Conservation (phyloP, 2,329 filamentous ascomycete genomes). For the Penicillium olsonii region DNA sequence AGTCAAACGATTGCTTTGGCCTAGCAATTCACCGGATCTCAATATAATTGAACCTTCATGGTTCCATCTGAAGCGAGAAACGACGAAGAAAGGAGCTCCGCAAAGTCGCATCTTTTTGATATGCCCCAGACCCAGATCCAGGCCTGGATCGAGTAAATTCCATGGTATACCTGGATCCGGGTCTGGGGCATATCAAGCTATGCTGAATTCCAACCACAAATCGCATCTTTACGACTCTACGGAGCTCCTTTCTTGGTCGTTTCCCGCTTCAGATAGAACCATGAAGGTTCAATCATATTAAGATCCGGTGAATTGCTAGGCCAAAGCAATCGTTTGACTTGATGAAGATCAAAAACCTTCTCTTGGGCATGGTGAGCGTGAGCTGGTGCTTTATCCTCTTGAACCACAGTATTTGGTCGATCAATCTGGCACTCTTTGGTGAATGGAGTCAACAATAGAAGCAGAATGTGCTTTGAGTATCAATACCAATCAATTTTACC, state of each 20-base stretch:
- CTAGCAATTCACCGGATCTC: slow-evolving; percentile 3
- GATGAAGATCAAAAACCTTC: neutral
- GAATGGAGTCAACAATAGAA: slow-evolving; percentile 1
- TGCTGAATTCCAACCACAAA: no score
- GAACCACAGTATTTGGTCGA: neutral
- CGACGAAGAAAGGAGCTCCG: slow-evolving; percentile 3
- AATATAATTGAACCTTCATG: slow-evolving; percentile 6
- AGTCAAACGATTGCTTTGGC: neutral
- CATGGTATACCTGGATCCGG: slow-evolving; percentile 1
- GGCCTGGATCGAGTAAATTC: slow-evolving; percentile 5
- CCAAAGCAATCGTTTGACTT: neutral
- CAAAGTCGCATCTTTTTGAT: neutral
- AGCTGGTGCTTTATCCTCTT: neutral
- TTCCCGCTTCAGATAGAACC: slow-evolving; percentile 1
- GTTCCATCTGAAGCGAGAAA: slow-evolving; percentile 1
- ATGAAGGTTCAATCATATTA: slow-evolving; percentile 5
- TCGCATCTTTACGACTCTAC: neutral
- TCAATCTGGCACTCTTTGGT: neutral
- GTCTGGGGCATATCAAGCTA: slow-evolving; percentile 1
- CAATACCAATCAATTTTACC: slow-evolving; percentile 1
- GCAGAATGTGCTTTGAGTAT: neutral
- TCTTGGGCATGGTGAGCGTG: neutral
- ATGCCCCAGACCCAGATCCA: slow-evolving; percentile 2
- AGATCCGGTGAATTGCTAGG: slow-evolving; percentile 4
- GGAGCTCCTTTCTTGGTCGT: slow-evolving; percentile 5